phyloP scores from a whole-genome alignment of 257 asterid genomes.

The Lantana camara region DNA sequence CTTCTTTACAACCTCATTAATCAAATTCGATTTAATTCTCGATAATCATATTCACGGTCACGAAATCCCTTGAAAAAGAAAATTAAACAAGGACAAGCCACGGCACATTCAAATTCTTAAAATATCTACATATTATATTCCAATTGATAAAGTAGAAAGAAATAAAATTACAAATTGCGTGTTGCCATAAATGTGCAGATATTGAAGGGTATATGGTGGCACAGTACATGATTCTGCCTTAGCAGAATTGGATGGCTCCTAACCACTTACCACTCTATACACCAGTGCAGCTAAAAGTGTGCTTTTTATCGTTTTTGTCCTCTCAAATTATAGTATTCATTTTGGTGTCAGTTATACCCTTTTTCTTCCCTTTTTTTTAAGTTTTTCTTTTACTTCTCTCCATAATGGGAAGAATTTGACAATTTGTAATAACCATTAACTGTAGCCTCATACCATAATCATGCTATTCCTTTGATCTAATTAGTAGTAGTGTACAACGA shows the following conservation, averaged over 20 bases:
- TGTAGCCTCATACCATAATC: neutral
- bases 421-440: neutral
- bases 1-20: too few relatives aligned
- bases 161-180: neutral
- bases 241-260: constrained; percentile 22
- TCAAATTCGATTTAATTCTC: neutral
- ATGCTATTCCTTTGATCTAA: constrained; percentile 8
- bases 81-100: neutral
- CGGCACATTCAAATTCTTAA: neutral
- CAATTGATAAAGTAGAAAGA: neutral
- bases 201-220: constrained; percentile 11
- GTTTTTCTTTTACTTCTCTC: too few relatives aligned
- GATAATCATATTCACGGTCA: neutral
- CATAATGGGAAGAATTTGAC: neutral
- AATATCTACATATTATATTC: neutral
- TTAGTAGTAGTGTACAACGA: too few relatives aligned
- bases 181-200: constrained; percentile 1
- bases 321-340: constrained; percentile 1
- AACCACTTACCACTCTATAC: constrained; percentile 17
- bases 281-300: constrained; percentile 18
- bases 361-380: neutral
- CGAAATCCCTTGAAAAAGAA: neutral
- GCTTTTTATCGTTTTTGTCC: constrained; percentile 19
- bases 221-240: constrained; percentile 24
- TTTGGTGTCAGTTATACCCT: neutral